phyloP scores from a whole-genome alignment of 2,329 filamentous ascomycete species.

The Orbilia quercus region DNA sequence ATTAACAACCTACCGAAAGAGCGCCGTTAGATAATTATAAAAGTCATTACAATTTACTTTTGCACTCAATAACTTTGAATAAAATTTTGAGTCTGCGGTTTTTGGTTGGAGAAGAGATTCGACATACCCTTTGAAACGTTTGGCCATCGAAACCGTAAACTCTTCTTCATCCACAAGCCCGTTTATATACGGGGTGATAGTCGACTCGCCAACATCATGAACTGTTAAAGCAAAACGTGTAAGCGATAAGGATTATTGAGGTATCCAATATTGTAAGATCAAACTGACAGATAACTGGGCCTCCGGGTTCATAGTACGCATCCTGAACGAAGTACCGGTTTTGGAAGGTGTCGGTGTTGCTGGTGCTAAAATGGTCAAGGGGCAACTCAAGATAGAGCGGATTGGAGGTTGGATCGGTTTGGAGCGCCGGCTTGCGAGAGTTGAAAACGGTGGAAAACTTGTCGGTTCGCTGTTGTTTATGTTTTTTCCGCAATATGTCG shows the following conservation, averaged over 20 bases:
- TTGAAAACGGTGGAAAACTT: constrained; percentile 41
- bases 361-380: constrained; percentile 57
- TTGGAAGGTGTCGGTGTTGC: constrained; percentile 49
- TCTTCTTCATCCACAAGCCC: constrained; percentile 53
- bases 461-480: constrained; percentile 6
- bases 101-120: too few relatives aligned
- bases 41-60: too few relatives aligned
- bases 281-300: constrained; percentile 59
- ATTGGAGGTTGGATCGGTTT: constrained; percentile 16
- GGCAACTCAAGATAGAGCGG: constrained; percentile 57
- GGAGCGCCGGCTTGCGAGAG: constrained; percentile 16
- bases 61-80: too few relatives aligned
- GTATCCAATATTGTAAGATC: too few relatives aligned
- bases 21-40: constrained; percentile 21
- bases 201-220: constrained; percentile 58
- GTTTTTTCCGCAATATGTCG: constrained; percentile 39
- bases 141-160: constrained; percentile 56
- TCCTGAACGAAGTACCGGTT: constrained; percentile 60
- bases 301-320: constrained; percentile 58
- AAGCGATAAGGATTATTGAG: neutral
- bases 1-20: constrained; percentile 54
- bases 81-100: too few relatives aligned
- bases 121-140: constrained; percentile 55
- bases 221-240: constrained; percentile 46
- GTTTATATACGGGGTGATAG: constrained; percentile 36